phyloP scores from a whole-genome alignment of 1,139 yeast species.

The Tardiomyces blankii region DNA sequence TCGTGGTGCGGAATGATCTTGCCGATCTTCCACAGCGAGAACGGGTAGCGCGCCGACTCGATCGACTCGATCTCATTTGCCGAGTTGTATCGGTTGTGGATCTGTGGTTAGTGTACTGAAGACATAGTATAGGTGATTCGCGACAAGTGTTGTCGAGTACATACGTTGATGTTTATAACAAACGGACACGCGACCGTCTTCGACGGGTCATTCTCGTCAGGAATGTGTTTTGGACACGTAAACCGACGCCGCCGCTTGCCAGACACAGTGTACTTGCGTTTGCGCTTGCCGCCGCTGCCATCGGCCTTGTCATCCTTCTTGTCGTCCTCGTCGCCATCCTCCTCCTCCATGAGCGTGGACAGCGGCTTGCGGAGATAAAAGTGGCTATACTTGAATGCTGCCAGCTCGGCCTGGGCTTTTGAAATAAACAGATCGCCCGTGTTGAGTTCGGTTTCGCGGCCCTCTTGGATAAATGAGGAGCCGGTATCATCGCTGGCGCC shows the following conservation, averaged over 20 bases:
- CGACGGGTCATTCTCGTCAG: neutral
- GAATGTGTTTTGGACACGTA: neutral
- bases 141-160: neutral
- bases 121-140: no score
- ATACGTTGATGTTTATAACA: neutral
- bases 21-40: neutral
- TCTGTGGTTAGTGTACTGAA: neutral
- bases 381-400: neutral
- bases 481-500: neutral
- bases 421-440: neutral
- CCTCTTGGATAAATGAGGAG: neutral
- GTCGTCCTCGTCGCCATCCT: constrained; percentile 1
- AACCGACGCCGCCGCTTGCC: neutral
- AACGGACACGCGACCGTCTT: neutral
- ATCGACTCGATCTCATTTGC: neutral
- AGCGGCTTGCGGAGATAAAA: neutral
- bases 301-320: neutral
- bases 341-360: neutral
- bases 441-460: neutral
- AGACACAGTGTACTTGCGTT: neutral
- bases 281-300: neutral
- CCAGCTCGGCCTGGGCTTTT: neutral
- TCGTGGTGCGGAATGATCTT: neutral
- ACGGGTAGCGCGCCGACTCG: neutral
- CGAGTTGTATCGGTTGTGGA: neutral